Evolutionary conservation across 2,329 filamentous ascomycete species (phyloP).

Genomic region (Talaromyces sp.): DNA sequence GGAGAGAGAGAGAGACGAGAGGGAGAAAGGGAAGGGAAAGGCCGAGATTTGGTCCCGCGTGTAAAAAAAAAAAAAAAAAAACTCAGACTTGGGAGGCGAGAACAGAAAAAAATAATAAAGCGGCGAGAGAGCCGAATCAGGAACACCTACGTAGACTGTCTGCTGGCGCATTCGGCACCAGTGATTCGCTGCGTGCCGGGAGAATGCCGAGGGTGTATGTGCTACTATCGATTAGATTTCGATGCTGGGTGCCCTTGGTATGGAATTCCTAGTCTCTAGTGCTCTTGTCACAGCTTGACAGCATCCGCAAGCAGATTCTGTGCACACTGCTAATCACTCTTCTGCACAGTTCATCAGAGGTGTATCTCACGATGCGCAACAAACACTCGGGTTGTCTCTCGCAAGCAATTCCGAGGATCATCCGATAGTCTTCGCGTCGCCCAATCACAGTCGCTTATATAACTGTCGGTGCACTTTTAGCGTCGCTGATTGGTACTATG

Average conservation of each 20-base stretch:
- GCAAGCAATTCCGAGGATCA: constrained; percentile 8
- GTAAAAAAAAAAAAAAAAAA: too few relatives aligned
- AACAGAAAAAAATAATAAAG: not conserved
- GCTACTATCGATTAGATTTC: too few relatives aligned
- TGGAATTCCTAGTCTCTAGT: not conserved
- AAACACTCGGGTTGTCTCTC: not conserved
- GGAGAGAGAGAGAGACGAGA: not conserved
- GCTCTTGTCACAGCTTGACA: too few relatives aligned
- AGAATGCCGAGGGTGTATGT: not conserved
- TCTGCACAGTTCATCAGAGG: not conserved
- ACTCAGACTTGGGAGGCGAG: constrained; percentile 3
- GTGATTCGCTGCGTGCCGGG: constrained; percentile 6
- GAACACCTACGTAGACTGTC: not conserved
- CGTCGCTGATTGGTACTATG: not conserved
- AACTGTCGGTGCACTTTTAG: not conserved
- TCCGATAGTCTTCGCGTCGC: not conserved
- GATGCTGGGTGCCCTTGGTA: not conserved
- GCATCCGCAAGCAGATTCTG: too few relatives aligned
- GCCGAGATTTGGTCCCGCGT: not conserved
- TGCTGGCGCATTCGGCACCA: not conserved
- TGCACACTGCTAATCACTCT: too few relatives aligned
- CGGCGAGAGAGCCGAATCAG: constrained; percentile 9
- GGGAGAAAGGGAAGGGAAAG: not conserved
- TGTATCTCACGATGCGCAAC: not conserved
- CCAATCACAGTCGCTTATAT: not conserved